A percentile compares a stretch with the other conserved stretches of the same genome.
phyloP scores from a whole-genome alignment of 208 protist species.

The Jaenimonas drosophilae region DNA sequence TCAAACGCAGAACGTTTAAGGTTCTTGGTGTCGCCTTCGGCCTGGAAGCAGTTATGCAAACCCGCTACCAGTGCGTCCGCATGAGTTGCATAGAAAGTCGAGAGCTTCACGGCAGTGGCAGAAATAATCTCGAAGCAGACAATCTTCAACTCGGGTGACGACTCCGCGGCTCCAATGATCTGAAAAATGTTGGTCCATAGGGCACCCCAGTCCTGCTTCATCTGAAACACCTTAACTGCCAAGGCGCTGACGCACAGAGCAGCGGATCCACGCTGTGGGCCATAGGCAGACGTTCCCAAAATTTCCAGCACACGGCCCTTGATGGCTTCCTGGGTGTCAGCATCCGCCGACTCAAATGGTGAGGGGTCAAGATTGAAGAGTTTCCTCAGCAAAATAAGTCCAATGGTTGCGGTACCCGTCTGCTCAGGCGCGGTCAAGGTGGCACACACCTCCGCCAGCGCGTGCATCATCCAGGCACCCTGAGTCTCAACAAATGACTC shows the following conservation, averaged over 20 bases:
- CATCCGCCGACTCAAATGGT: conserved; percentile 33
- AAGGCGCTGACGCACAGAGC: conserved; percentile 69
- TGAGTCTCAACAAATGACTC: conserved; percentile 24
- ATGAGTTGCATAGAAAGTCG: conserved; percentile 39
- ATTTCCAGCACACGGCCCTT: conserved; percentile 46
- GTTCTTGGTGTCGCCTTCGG: conserved; percentile 13
- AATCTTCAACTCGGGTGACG: conserved; percentile 33
- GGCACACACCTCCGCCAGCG: conserved; percentile 44
- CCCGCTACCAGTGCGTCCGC: conserved; percentile 23
- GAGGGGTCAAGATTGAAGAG: conserved; percentile 43
- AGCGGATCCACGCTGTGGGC: conserved; percentile 36
- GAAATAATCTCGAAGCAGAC: conserved; percentile 76
- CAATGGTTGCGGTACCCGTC: conserved; percentile 26
- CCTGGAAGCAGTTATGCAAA: conserved; percentile 40
- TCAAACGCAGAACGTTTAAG: conserved; percentile 53
- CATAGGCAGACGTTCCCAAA: conserved; percentile 40
- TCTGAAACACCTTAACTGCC: conserved; percentile 41
- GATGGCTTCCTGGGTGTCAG: conserved; percentile 31
- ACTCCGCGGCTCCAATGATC: conserved; percentile 35
- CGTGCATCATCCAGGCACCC: conserved; percentile 47
- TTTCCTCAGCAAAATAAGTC: conserved; percentile 65
- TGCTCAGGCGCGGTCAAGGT: conserved; percentile 31
- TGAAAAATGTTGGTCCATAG: conserved; percentile 69
- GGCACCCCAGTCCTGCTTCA: conserved; percentile 58
- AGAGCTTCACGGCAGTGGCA: conserved; percentile 31